Evolutionary conservation across 441 rosid genomes (phyloP), one percentile per base, ranked within the genome.

Genomic region (Aleurites moluccanus): DNA sequence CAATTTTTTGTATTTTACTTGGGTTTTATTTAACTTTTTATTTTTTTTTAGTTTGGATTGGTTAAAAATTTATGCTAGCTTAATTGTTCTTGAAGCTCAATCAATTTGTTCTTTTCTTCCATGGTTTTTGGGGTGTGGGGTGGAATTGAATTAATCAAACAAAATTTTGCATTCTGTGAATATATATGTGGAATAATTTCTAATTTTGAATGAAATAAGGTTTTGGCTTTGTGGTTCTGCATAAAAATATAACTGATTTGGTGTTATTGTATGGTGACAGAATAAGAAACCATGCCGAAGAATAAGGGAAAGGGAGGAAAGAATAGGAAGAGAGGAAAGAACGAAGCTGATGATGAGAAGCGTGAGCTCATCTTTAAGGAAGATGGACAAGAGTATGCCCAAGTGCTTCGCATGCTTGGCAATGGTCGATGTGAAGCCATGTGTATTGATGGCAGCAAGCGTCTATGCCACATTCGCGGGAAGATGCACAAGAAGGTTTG

Each of bases 401-500:
- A 87, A 80, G 91, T 90, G 67, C 79, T 83, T 47, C 91, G 95
- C 50, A 90, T 90, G 95, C 91, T 90, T 20, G 95, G 95, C 0
- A 88, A 90, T 73, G 95, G 95, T 11, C 80, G 93, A 5, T 90
- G 95, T 20, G 92, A 90, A 20, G 88, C 90, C 38, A 87, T 69
- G 86, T 90, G 93, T 79, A 89, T 89, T 18, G 95, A 90, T n/a
- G 89, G 90, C 4, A 76, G 77, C 65, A 90, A 86, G 52, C 91
- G 95, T 50, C 88, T 90, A 10, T 87, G 96, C 76, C 96, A 90
- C 77, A 90, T 90, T 76, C 89, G 93, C 16, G 93, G 96, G 11
- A 90, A 90, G 90, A 90, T 90, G 96, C 96, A 89, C 80, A 90
- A 90, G 82, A 92, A 92, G 80, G 97, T 92, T 38, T 92, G 95